A percentile compares a stretch with the other conserved stretches of the same genome.
phyloP scores from a whole-genome alignment of 2,329 filamentous ascomycete genomes.

The Chaetoscypha palmicola region DNA sequence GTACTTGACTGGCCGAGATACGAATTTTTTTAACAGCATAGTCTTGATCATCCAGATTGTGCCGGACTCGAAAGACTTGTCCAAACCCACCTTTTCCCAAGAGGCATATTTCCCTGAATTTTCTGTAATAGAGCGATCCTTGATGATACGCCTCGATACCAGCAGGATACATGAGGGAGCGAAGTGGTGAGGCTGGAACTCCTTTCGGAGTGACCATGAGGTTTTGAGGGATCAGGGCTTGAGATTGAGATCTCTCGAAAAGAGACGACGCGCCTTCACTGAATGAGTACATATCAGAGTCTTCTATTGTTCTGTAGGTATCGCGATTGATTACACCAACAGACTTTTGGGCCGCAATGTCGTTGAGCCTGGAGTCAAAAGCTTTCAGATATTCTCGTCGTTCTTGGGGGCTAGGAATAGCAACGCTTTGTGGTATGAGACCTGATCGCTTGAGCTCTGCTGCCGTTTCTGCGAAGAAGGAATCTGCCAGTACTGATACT shows the following conservation, averaged over 20 bases:
- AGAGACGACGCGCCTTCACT: slow-evolving; percentile 6
- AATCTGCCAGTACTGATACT: slow-evolving; percentile 19
- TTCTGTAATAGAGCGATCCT: slow-evolving; percentile 29
- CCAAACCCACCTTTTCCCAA: slow-evolving; percentile 61
- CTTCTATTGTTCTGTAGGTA: slow-evolving; percentile 7
- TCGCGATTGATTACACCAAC: slow-evolving; percentile 1
- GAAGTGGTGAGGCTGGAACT: slow-evolving; percentile 6
- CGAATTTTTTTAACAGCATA: slow-evolving; percentile 63
- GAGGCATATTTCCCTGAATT: slow-evolving; percentile 45
- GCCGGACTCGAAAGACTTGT: slow-evolving; percentile 53
- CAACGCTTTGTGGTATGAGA: slow-evolving; percentile 23
- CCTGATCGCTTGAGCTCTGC: slow-evolving; percentile 21
- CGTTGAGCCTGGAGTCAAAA: slow-evolving; percentile 24
- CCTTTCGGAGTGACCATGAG: background rate
- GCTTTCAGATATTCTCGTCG: slow-evolving; percentile 21
- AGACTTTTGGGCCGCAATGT: slow-evolving; percentile 16
- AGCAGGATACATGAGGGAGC: slow-evolving; percentile 1
- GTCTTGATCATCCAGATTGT: slow-evolving; percentile 52
- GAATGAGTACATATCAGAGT: slow-evolving; percentile 1
- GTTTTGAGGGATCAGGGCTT: slow-evolving; percentile 2
- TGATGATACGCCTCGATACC: background rate
- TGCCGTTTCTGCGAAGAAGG: slow-evolving; percentile 22
- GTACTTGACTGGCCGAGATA: slow-evolving; percentile 35
- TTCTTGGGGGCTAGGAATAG: slow-evolving; percentile 11
- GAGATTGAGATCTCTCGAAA: slow-evolving; percentile 9